phyloP scores from a whole-genome alignment of 352 stramenopile species.

The Pilasporangium apinafurcum region DNA sequence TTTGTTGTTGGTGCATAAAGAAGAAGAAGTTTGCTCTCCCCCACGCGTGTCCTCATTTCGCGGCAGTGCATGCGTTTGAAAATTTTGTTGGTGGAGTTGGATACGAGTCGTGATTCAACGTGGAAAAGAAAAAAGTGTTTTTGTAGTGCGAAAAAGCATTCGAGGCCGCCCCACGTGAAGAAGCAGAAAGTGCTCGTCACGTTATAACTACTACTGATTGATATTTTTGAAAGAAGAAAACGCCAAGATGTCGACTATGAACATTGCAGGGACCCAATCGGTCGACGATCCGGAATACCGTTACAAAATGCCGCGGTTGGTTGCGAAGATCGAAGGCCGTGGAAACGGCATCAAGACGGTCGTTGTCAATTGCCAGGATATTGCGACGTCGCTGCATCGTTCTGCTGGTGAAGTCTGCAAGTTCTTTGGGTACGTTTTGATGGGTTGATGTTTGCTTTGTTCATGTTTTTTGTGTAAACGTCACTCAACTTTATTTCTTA shows the following conservation, averaged over 20 bases:
- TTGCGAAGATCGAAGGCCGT: slow-evolving; percentile 97
- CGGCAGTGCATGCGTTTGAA: slow-evolving; percentile 86
- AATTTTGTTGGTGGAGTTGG: slow-evolving; percentile 65
- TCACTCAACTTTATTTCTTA: too few relatives aligned
- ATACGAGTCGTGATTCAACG: slow-evolving; percentile 61
- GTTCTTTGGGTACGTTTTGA: slow-evolving; percentile 99
- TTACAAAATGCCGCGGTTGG: slow-evolving; percentile 98
- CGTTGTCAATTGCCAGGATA: slow-evolving; percentile 96
- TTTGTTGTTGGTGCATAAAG: too few relatives aligned
- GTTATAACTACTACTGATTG: slow-evolving; percentile 13
- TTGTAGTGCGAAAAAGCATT: slow-evolving; percentile 14
- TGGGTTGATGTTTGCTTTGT: slow-evolving; percentile 1
- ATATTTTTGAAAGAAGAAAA: neutral
- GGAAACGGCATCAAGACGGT: slow-evolving; percentile 99
- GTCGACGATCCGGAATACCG: slow-evolving; percentile 95
- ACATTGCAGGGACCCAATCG: slow-evolving; percentile 85
- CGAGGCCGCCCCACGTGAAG: too few relatives aligned
- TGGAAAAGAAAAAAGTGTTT: slow-evolving; percentile 75
- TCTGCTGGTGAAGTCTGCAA: slow-evolving; percentile 96
- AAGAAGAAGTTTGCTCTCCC: too few relatives aligned
- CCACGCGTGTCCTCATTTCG: slow-evolving; percentile 15
- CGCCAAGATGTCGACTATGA: slow-evolving; percentile 81
- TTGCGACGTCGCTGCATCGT: slow-evolving; percentile 92
- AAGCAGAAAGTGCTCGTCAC: slow-evolving; percentile 23
- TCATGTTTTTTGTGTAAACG: neutral